Conservation (phyloP, 352 stramenopile genomes). For the Globisporangium okanoganense region DNA sequence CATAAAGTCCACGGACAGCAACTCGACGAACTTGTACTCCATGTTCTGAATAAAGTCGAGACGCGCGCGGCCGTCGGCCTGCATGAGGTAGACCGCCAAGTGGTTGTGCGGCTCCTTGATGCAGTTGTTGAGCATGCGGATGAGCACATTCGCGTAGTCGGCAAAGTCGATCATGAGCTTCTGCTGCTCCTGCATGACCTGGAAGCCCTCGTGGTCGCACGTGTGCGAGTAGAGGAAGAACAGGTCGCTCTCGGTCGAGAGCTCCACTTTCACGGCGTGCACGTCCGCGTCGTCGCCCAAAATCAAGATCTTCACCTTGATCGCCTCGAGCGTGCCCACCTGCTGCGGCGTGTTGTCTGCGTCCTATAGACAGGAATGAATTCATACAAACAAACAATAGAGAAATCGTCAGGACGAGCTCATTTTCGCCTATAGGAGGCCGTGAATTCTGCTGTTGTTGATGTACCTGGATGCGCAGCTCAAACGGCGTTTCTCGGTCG, state of each 20-base stretch:
- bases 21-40: constrained; percentile 96
- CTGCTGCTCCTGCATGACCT: constrained; percentile 92
- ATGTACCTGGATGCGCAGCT: constrained; percentile 83
- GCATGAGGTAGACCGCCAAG: constrained; percentile 92
- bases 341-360: constrained; percentile 83
- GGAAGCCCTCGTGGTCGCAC: constrained; percentile 85
- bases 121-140: constrained; percentile 94
- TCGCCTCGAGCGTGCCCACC: constrained; percentile 91
- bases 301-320: constrained; percentile 94
- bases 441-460: not conserved
- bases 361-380: constrained; percentile 30
- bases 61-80: constrained; percentile 85
- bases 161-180: constrained; percentile 95
- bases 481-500: constrained; percentile 89
- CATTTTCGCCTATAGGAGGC: not conserved
- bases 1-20: constrained; percentile 90
- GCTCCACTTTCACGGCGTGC: constrained; percentile 85
- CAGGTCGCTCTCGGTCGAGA: constrained; percentile 91
- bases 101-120: constrained; percentile 95
- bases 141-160: constrained; percentile 93
- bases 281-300: constrained; percentile 82
- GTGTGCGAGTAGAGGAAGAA: constrained; percentile 94
- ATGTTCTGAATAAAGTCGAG: constrained; percentile 96
- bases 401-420: not conserved
- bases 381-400: not conserved